phyloP scores from a whole-genome alignment of 2,329 filamentous ascomycete species.

The Monosporascus sp. region DNA sequence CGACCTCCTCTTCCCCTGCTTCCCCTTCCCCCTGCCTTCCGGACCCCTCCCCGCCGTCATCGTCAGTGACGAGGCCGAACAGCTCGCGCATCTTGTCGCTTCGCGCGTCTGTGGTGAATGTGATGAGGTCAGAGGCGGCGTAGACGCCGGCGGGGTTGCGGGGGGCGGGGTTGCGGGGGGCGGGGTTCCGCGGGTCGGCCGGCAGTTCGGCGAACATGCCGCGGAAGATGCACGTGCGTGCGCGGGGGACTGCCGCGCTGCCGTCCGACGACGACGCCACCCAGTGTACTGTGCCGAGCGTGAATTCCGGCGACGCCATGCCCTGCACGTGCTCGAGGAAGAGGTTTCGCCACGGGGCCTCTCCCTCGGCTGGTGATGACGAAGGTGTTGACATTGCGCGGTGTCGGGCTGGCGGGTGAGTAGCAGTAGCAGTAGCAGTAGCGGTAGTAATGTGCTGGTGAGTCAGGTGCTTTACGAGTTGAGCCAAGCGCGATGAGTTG shows the following conservation, averaged over 20 bases:
- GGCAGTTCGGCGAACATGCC: slow-evolving; percentile 76
- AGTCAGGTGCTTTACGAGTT: slow-evolving; percentile 13
- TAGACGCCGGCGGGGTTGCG: slow-evolving; percentile 62
- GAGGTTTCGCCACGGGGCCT: slow-evolving; percentile 47
- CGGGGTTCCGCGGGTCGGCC: slow-evolving; percentile 66
- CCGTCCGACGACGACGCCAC: slow-evolving; percentile 11
- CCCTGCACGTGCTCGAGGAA: slow-evolving; percentile 47
- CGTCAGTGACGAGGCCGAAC: slow-evolving; percentile 43
- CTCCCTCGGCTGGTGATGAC: slow-evolving; percentile 15
- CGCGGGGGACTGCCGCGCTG: slow-evolving; percentile 44
- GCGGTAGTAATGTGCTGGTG: slow-evolving; percentile 2
- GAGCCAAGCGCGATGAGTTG: slow-evolving; percentile 4
- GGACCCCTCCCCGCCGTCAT: slow-evolving; percentile 34
- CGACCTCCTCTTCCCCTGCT: slow-evolving; percentile 36
- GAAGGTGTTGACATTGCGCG: slow-evolving; percentile 13
- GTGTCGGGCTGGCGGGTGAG: background rate
- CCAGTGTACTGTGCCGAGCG: slow-evolving; percentile 45
- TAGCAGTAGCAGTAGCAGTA: background rate
- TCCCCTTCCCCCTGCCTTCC: slow-evolving; percentile 4
- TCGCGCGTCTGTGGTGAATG: slow-evolving; percentile 81
- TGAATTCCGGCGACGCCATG: slow-evolving; percentile 45
- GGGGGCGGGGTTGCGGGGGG: slow-evolving; percentile 63
- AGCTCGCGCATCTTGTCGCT: slow-evolving; percentile 81
- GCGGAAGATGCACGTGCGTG: slow-evolving; percentile 77
- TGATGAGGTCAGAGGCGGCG: slow-evolving; percentile 71